Evolutionary conservation across 2,329 filamentous ascomycete genomes (phyloP).

Genomic region (Fusarium sororula): DNA sequence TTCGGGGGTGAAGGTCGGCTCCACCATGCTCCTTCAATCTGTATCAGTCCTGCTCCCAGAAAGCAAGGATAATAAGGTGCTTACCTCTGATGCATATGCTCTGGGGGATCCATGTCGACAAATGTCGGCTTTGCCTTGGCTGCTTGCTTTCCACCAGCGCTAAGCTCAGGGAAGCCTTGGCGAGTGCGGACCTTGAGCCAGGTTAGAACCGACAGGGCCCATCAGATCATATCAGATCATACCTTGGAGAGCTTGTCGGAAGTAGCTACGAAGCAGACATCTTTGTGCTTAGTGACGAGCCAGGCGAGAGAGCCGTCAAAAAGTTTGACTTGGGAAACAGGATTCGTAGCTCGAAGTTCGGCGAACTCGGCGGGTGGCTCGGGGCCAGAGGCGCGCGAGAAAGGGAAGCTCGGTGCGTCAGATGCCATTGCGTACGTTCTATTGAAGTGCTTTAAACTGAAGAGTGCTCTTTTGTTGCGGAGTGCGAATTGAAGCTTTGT

Average conservation of each 20-base stretch:
- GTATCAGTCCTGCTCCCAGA: not conserved
- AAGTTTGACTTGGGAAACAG: slow-evolving; percentile 56
- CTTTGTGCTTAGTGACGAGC: slow-evolving; percentile 58
- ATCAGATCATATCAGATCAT: not conserved
- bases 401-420: slow-evolving; percentile 28
- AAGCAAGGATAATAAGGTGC: not conserved
- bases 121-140: slow-evolving; percentile 60
- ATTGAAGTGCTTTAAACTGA: too few relatives aligned
- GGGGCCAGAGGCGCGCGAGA: slow-evolving; percentile 29
- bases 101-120: slow-evolving; percentile 60
- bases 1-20: slow-evolving; percentile 52
- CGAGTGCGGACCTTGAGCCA: slow-evolving; percentile 48
- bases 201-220: not conserved
- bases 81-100: slow-evolving; percentile 57
- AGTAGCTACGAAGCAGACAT: slow-evolving; percentile 55
- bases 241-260: slow-evolving; percentile 59
- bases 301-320: slow-evolving; percentile 58
- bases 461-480: not conserved
- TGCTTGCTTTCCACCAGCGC: slow-evolving; percentile 56
- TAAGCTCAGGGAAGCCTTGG: slow-evolving; percentile 58
- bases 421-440: not conserved
- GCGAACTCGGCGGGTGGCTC: slow-evolving; percentile 57
- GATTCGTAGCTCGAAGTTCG: slow-evolving; percentile 52
- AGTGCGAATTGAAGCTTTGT: not conserved
- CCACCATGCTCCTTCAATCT: slow-evolving; percentile 53